Base-by-base conservation (phyloP, 83 land plant genomes). In the Picea mariana region DNA sequence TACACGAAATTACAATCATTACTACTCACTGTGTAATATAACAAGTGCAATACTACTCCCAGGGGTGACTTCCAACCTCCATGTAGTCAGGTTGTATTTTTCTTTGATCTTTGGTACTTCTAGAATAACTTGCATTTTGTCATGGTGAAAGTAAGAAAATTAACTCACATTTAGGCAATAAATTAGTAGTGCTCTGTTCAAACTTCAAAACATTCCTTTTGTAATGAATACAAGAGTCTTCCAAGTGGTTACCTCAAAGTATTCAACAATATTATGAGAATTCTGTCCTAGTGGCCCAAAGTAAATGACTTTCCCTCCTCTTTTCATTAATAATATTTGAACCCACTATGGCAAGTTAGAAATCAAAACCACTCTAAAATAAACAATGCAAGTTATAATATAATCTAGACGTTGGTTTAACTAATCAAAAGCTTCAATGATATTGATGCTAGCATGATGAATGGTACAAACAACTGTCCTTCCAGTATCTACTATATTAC, bases 381-480 rank as follows among this genome's bases (percentile, higher is more conserved):
- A 18, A 76, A 42, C 61, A 55, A n/a, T 55, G 13, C 44, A 62
- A 21, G 81, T 23, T 26, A 31, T 31, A 34, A 23, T 34, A 80
- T 7, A 44, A 82, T 5, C 26, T 20, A 58, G 21, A 78, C 13
- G 27, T 42, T 52, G 1, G 9, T 8, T 75, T 77, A 93, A 93
- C 94, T 95, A 95, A 80, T 93, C 95, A 81, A 95, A 95, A 3
- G 97, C 87, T 83, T 95, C 97, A 79, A 95, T 93, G 1, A 95
- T 95, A 79, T 95, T 95, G 80, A 93, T 95, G 80, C 97, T 92
- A 4, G 97, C 95, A 42, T 95, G 97, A 78, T 95, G 97, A 21
- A 95, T 92, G 49, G 97, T 95, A 73, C 97, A 95, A 16, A 95
- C 97, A 47, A 94, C 95, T 13, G 97, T 94, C 82, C 97, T 80